Evolutionary conservation across 2,329 filamentous ascomycete genomes (phyloP), one percentile per base, ranked within the genome.

Genomic region (Colletotrichum sp.): DNA sequence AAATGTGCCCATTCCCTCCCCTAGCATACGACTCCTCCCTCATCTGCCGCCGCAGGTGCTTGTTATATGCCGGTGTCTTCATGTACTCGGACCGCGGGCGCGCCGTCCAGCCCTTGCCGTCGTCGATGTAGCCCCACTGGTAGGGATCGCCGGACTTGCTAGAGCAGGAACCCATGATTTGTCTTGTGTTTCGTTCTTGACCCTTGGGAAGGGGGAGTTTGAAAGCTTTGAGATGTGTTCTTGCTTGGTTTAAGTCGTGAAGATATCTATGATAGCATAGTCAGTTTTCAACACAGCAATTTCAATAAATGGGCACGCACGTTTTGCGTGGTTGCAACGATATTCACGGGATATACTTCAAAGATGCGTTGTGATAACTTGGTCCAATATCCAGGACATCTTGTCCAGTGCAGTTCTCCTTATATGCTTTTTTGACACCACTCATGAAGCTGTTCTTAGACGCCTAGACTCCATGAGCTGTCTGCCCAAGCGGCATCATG

Each of bases 61-160:
- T 66, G 71, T 77, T 77, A 39, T 74, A 77, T 16, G 66, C 75
- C 10, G 75, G 75, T 16, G 75, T 70, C 43, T 36, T 43, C 75
- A 74, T 74, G 71, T 77, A 77, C 55, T 77, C 66, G 34, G 71
- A 74, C 66, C 70, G 65, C 15, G 60, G 75, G 1, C 75, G 75
- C 48, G 71, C 75, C 16, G 75, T 74, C 75, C 75, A 77, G 39
- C 75, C 75, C 26, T 74, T 52, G 39, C 71, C 71, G 67, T 77
- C 75, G 36, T 77, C 75, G 26, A 77, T 70, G 63, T 77, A 77
- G 8, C 75, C 75, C 71, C 71, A 77, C 67, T 64, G 67, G 26
- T 69, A 18, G 55, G 52, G 57, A 30, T 69, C 67, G 55, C 67
- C 67, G 28, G 12, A 16, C 32, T 59, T 69, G 67, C 67, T 69